Conservation (phyloP, 2,329 filamentous ascomycete genomes). For the Falciphora oryzae region DNA sequence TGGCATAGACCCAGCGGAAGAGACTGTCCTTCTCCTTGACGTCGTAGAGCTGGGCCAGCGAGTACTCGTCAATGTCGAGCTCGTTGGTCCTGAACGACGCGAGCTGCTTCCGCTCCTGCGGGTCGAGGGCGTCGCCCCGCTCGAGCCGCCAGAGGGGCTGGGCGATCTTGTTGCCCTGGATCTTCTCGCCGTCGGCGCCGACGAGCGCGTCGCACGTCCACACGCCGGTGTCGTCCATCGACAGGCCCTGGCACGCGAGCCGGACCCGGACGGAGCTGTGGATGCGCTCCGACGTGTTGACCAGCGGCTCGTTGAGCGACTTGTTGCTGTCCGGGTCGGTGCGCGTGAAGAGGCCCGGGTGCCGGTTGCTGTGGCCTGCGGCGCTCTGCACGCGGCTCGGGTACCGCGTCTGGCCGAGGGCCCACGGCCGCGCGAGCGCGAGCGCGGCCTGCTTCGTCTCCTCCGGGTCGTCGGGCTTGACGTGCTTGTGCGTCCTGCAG, state of each 20-base stretch:
- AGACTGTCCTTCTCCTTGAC: slow-evolving; percentile 19
- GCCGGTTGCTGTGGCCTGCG: slow-evolving; percentile 23
- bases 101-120: slow-evolving; percentile 10
- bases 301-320: slow-evolving; percentile 28
- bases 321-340: slow-evolving; percentile 32
- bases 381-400: slow-evolving; percentile 22
- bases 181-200: slow-evolving; percentile 9
- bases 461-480: slow-evolving; percentile 13
- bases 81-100: slow-evolving; percentile 13
- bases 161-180: not conserved
- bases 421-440: slow-evolving; percentile 23
- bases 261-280: slow-evolving; percentile 25
- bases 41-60: slow-evolving; percentile 17
- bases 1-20: slow-evolving; percentile 26
- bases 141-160: slow-evolving; percentile 22
- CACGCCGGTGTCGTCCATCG: slow-evolving; percentile 27
- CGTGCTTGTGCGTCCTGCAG: slow-evolving; percentile 15
- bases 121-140: slow-evolving; percentile 8
- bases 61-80: slow-evolving; percentile 10
- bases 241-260: slow-evolving; percentile 23
- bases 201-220: slow-evolving; percentile 24
- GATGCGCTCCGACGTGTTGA: slow-evolving; percentile 32
- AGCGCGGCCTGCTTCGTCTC: slow-evolving; percentile 13
- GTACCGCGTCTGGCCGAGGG: slow-evolving; percentile 22
- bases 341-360: slow-evolving; percentile 30